Conservation (phyloP, 352 stramenopile genomes). For the Blastocystis sp. region DNA sequence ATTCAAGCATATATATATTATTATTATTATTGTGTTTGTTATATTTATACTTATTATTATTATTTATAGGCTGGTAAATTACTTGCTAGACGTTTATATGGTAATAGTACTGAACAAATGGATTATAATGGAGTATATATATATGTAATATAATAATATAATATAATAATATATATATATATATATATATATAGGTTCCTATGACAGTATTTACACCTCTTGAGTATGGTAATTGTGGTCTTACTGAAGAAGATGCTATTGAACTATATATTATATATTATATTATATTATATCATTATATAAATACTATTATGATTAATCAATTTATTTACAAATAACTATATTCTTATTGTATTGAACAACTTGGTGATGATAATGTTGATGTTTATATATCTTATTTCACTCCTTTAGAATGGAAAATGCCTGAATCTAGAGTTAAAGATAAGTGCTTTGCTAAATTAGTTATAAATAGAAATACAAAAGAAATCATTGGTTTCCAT, state of each 20-base stretch:
- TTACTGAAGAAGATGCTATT: conserved; percentile 78
- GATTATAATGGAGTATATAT: too few relatives aligned
- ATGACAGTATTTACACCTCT: conserved; percentile 79
- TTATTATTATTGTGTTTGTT: too few relatives aligned
- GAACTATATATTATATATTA: too few relatives aligned
- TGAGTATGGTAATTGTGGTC: conserved; percentile 81
- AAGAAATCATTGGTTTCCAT: conserved; percentile 81
- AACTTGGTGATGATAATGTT: conserved; percentile 66
- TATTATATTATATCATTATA: too few relatives aligned
- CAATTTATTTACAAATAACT: too few relatives aligned
- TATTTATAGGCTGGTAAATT: conserved; percentile 63
- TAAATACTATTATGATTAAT: too few relatives aligned
- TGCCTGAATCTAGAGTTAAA: conserved; percentile 50
- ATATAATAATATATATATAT: conserved; percentile 41
- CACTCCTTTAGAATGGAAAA: conserved; percentile 75
- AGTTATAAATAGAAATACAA: conserved; percentile 62
- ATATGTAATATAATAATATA: conserved; percentile 46
- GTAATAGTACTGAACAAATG: conserved; percentile 46
- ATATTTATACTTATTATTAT: too few relatives aligned
- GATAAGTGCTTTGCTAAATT: conserved; percentile 78
- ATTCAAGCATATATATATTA: too few relatives aligned
- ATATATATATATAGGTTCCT: conserved; percentile 39
- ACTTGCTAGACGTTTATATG: conserved; percentile 71
- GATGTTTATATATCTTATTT: conserved; percentile 86
- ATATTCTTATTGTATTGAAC: too few relatives aligned